Percentiles rank a stretch among this genome's conserved stretches.
Conservation (phyloP, 306 rosid genomes). For the Acmispon strigosus region DNA sequence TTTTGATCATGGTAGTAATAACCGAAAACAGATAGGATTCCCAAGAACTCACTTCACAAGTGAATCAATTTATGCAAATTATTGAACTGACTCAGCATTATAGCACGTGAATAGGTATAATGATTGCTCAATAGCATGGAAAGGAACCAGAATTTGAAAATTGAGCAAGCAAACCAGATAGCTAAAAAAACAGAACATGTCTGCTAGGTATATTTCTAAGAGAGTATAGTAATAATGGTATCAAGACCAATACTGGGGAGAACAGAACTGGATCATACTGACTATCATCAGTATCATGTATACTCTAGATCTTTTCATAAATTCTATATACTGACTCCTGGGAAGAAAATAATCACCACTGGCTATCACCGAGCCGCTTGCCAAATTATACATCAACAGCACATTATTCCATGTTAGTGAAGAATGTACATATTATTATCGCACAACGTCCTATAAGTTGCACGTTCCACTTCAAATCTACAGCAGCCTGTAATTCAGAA, state of each 20-base stretch:
- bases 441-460: not conserved
- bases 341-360: not conserved
- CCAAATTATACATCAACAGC: not conserved
- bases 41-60: not conserved
- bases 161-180: not conserved
- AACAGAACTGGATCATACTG: not conserved
- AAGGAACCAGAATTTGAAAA: not conserved
- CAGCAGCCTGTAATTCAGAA: not conserved
- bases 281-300: not conserved
- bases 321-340: not conserved
- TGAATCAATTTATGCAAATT: not conserved
- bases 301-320: not conserved
- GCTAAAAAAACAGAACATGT: not conserved
- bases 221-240: not conserved
- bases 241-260: not conserved
- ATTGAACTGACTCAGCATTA: not conserved
- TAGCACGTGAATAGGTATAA: not conserved
- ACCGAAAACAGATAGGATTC: not conserved
- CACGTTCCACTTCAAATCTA: not conserved
- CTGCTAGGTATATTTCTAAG: not conserved
- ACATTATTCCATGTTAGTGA: not conserved
- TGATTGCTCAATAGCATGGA: not conserved
- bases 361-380: conserved; percentile 3
- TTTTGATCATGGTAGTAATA: too few species aligned
- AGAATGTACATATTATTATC: not conserved